Evolutionary conservation across 495 filamentous ascomycete genomes (phyloP).

Genomic region (Hypoxylon fuscum): DNA sequence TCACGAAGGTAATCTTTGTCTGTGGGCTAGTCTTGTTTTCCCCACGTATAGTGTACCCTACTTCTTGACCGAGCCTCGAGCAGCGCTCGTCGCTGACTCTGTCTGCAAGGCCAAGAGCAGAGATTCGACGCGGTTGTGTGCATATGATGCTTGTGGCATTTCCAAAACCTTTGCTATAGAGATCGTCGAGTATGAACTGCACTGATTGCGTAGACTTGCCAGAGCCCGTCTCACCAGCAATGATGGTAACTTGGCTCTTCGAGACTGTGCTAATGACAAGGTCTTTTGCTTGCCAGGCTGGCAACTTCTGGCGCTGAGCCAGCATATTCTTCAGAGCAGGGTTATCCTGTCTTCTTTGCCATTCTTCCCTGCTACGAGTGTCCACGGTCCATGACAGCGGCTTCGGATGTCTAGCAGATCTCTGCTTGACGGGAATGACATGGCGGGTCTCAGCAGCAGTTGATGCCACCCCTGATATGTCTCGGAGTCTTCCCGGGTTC

Average conservation of each 20-base stretch:
- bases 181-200: slow-evolving; percentile 92
- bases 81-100: slow-evolving; percentile 93
- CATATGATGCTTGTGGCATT: slow-evolving; percentile 89
- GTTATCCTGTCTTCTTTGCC: slow-evolving; percentile 55
- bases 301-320: slow-evolving; percentile 72
- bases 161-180: slow-evolving; percentile 80
- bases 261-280: slow-evolving; percentile 77
- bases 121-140: slow-evolving; percentile 94
- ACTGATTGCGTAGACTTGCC: slow-evolving; percentile 98
- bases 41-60: slow-evolving; percentile 94
- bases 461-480: slow-evolving; percentile 76
- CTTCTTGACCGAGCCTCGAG: slow-evolving; percentile 80
- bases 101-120: slow-evolving; percentile 91
- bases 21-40: slow-evolving; percentile 72
- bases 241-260: slow-evolving; percentile 86
- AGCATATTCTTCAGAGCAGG: slow-evolving; percentile 76
- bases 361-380: slow-evolving; percentile 54
- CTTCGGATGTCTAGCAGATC: slow-evolving; percentile 60
- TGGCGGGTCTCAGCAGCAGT: slow-evolving; percentile 61
- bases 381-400: slow-evolving; percentile 59
- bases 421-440: slow-evolving; percentile 37
- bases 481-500: slow-evolving; percentile 80
- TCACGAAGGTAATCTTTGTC: slow-evolving; percentile 95
- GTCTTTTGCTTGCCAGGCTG: slow-evolving; percentile 86
- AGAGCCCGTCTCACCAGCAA: slow-evolving; percentile 95